A percentile compares a stretch with the other conserved stretches of the same genome.
Conservation (phyloP, 257 asterid species). For the Salvia rosmarinus region DNA sequence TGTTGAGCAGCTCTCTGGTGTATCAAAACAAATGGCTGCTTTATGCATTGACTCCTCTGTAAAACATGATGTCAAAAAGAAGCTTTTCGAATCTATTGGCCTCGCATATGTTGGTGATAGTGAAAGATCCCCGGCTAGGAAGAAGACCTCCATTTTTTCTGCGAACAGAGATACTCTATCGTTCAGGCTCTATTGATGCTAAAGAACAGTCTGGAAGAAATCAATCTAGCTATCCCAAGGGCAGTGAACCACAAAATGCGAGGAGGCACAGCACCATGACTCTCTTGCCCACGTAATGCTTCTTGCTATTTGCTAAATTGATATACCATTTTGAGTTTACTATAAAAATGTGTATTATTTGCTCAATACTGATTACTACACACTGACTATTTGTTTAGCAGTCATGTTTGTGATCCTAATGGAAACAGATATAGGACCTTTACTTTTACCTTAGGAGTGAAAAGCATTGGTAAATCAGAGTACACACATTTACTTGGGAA, state of each 20-base stretch:
- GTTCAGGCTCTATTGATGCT: conserved; percentile 46
- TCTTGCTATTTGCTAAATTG: conserved; percentile 30
- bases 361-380: conserved; percentile 9
- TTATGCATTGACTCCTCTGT: conserved; percentile 64
- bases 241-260: conserved; percentile 73
- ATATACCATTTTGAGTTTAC: conserved; percentile 24
- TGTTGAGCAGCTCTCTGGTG: conserved; percentile 89
- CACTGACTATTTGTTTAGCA: conserved; percentile 1
- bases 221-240: conserved; percentile 50
- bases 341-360: conserved; percentile 13
- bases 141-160: conserved; percentile 50
- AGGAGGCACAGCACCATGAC: conserved; percentile 76
- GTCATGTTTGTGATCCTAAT: conserved; percentile 3
- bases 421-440: conserved; percentile 17
- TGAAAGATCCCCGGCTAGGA: conserved; percentile 52
- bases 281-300: conserved; percentile 74
- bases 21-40: conserved; percentile 79
- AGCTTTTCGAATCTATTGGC: conserved; percentile 89
- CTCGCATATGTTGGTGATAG: conserved; percentile 56
- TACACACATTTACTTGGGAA: conserved; percentile 1
- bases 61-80: conserved; percentile 61
- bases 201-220: conserved; percentile 53
- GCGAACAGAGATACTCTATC: conserved; percentile 41
- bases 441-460: background rate
- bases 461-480: background rate